Conservation (phyloP, 1,284 basidiomycete species). For the Boletellus deceptivus region DNA sequence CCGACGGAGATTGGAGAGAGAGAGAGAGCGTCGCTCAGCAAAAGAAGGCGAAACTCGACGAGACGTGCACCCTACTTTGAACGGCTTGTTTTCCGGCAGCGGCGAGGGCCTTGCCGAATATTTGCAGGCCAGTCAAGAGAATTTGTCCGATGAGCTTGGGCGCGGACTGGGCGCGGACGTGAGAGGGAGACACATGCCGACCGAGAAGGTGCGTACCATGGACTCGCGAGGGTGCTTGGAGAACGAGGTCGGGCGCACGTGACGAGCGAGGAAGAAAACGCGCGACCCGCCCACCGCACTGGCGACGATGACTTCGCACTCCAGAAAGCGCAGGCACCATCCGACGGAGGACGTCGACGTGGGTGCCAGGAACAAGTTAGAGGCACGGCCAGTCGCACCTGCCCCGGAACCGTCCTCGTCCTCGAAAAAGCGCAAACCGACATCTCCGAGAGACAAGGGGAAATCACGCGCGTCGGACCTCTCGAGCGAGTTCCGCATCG, state of each 20-base stretch:
- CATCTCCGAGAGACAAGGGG: conserved; percentile 40
- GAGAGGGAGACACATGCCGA: not conserved
- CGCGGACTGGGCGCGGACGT: conserved; percentile 51
- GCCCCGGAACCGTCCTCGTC: not conserved
- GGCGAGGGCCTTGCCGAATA: conserved; percentile 87
- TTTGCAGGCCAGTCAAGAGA: conserved; percentile 74
- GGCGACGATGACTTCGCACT: conserved; percentile 23
- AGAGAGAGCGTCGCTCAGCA: conserved; percentile 6
- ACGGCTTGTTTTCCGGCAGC: conserved; percentile 93
- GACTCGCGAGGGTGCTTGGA: conserved; percentile 3
- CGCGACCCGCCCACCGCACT: too few relatives aligned
- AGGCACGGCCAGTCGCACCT: conserved; percentile 22
- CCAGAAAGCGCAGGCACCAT: conserved; percentile 56
- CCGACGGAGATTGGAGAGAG: not conserved
- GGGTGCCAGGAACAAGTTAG: conserved; percentile 26
- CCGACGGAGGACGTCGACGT: conserved; percentile 17
- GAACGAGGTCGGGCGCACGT: not conserved
- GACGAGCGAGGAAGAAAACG: too few relatives aligned
- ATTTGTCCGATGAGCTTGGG: conserved; percentile 83
- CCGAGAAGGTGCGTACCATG: conserved; percentile 24
- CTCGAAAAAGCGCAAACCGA: conserved; percentile 6
- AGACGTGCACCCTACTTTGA: conserved; percentile 66
- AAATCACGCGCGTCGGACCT: conserved; percentile 28
- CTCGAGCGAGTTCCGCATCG: conserved; percentile 62
- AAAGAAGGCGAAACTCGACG: not conserved